Percentiles rank a stretch among this genome's conserved stretches.
Conservation (phyloP, 768 basidiomycete species). For the Naganishia vishniacii region DNA sequence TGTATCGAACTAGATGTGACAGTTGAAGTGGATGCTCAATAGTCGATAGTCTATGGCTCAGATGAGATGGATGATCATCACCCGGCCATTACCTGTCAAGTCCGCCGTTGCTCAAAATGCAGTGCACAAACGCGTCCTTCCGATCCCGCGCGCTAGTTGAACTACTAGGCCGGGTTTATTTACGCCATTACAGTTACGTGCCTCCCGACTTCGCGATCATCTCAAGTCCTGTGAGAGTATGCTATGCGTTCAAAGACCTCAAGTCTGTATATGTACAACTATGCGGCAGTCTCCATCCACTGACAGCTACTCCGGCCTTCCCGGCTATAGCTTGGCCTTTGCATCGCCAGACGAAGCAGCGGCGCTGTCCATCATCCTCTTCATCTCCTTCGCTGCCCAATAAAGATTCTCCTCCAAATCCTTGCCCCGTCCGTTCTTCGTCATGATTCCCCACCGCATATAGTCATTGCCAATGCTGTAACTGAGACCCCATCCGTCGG, state of each 20-base stretch:
- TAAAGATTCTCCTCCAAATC: conserved; percentile 70
- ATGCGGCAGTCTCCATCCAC: no score
- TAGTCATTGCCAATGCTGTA: conserved; percentile 81
- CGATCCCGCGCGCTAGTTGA: not conserved
- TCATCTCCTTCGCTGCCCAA: conserved; percentile 73
- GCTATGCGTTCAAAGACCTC: no score
- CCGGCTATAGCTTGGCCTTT: conserved; percentile 37
- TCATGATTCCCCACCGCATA: conserved; percentile 88
- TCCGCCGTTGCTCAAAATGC: not conserved
- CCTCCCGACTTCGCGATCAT: no score
- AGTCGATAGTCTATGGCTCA: no score
- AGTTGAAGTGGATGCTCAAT: no score
- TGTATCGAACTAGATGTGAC: no score
- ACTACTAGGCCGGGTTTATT: not conserved
- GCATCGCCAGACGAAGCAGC: conserved; percentile 52
- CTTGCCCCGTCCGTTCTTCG: conserved; percentile 60
- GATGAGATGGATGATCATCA: no score
- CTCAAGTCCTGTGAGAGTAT: no score
- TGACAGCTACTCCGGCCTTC: not conserved
- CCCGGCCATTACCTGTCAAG: not conserved
- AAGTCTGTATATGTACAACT: no score
- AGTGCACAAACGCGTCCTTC: conserved; percentile 2
- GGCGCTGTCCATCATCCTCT: conserved; percentile 64
- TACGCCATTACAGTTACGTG: not conserved
- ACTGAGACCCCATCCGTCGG: conserved; percentile 83